phyloP scores from a whole-genome alignment of 2,329 filamentous ascomycete genomes.

The Aspergillus pseudonomiae region DNA sequence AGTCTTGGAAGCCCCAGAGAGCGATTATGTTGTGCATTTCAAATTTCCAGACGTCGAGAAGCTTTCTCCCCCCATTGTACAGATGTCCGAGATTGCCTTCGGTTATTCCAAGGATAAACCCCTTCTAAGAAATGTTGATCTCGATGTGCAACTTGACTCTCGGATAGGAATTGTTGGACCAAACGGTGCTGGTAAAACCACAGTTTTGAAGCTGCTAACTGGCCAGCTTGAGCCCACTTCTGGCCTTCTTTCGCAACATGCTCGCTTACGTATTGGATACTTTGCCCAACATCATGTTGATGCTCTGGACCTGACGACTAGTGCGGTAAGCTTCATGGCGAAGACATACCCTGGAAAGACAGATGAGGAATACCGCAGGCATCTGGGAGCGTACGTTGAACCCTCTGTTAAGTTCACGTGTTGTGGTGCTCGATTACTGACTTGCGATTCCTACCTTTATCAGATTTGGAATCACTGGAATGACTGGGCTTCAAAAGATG shows the following conservation, averaged over 20 bases:
- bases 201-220: constrained; percentile 95
- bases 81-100: constrained; percentile 92
- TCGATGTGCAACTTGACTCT: constrained; percentile 96
- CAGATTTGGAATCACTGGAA: constrained; percentile 77
- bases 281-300: constrained; percentile 99
- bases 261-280: constrained; percentile 88
- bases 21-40: constrained; percentile 95
- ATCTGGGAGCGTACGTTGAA: constrained; percentile 79
- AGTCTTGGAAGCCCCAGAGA: constrained; percentile 83
- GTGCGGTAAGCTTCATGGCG: constrained; percentile 94
- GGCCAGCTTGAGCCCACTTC: constrained; percentile 75
- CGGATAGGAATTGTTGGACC: constrained; percentile 99
- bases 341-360: constrained; percentile 86
- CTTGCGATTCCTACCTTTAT: not conserved
- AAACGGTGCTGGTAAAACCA: constrained; percentile 98
- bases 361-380: constrained; percentile 94
- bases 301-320: constrained; percentile 84
- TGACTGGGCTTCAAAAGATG: constrained; percentile 96
- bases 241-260: constrained; percentile 85
- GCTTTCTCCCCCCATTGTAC: constrained; percentile 93
- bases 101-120: constrained; percentile 81
- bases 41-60: constrained; percentile 98
- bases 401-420: not conserved
- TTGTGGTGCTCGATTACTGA: constrained; percentile 2
- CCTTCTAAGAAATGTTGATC: constrained; percentile 81